Percentiles rank a stretch among this genome's conserved stretches.
Evolutionary conservation across 2,329 filamentous ascomycete genomes (phyloP).

Genomic region (Exophiala bonariae): DNA sequence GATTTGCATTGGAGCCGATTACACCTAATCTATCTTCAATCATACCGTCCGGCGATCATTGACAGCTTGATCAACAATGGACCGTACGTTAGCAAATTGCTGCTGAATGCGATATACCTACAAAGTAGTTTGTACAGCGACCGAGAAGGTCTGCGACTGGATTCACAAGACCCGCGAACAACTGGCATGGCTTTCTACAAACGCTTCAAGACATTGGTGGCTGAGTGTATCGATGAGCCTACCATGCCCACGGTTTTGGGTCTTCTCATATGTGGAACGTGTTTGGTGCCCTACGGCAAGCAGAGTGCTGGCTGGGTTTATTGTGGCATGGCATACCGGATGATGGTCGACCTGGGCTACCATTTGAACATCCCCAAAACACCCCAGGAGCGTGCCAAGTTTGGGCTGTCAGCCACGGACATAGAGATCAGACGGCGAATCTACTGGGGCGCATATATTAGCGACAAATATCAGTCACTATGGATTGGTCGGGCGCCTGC

Average conservation of each 20-base stretch:
- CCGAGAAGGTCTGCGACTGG: conserved; percentile 35
- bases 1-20: conserved; percentile 43
- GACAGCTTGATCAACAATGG: conserved; percentile 36
- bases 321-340: conserved; percentile 40
- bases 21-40: conserved; percentile 39
- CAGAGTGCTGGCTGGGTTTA: conserved; percentile 39
- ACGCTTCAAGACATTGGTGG: conserved; percentile 38
- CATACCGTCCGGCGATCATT: conserved; percentile 42
- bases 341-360: conserved; percentile 41
- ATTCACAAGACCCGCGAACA: conserved; percentile 36
- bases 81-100: conserved; percentile 38
- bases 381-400: too few relatives aligned
- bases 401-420: too few relatives aligned
- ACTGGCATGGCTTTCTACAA: conserved; percentile 40
- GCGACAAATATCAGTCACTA: too few relatives aligned
- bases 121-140: conserved; percentile 42
- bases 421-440: too few relatives aligned
- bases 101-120: conserved; percentile 45
- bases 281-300: conserved; percentile 36
- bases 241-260: conserved; percentile 42
- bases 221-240: conserved; percentile 35
- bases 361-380: conserved; percentile 28
- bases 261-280: conserved; percentile 35
- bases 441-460: too few relatives aligned
- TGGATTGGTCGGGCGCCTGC: too few relatives aligned